Evolutionary conservation across 78 protist genomes (phyloP).

Genomic region (Dictyostelium intermedium): DNA sequence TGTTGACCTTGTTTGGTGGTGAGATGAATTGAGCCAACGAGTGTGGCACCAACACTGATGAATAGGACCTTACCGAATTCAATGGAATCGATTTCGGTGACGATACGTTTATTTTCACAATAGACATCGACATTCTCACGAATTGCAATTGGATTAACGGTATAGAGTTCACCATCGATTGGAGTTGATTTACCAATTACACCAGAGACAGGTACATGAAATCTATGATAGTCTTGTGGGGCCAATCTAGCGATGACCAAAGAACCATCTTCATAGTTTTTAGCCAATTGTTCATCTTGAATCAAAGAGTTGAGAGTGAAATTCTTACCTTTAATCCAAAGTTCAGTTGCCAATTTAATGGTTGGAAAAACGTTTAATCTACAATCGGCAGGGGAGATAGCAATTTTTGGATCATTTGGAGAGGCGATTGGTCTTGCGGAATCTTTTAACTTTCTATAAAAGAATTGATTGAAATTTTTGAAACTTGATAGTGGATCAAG

Average conservation of each 20-base stretch:
- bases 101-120: constrained; percentile 81
- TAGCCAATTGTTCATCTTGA: constrained; percentile 35
- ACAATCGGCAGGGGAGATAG: constrained; percentile 86
- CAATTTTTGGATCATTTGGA: constrained; percentile 27
- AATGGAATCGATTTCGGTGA: constrained; percentile 37
- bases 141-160: constrained; percentile 91
- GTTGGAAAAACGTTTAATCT: constrained; percentile 77
- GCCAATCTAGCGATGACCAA: constrained; percentile 84
- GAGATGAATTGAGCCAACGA: constrained; percentile 87
- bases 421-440: constrained; percentile 77
- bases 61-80: constrained; percentile 77
- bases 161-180: constrained; percentile 72
- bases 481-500: constrained; percentile 61
- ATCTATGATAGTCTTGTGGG: constrained; percentile 93
- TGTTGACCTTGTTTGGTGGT: constrained; percentile 51
- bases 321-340: constrained; percentile 86
- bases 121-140: constrained; percentile 79
- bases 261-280: constrained; percentile 80
- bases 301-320: constrained; percentile 37
- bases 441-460: constrained; percentile 81
- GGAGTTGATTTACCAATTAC: constrained; percentile 32
- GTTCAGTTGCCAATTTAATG: constrained; percentile 62
- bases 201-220: constrained; percentile 85
- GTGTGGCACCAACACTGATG: constrained; percentile 87
- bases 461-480: constrained; percentile 86